Conservation (phyloP, 73 alveolate species). For the Durusdinium trenchii region DNA sequence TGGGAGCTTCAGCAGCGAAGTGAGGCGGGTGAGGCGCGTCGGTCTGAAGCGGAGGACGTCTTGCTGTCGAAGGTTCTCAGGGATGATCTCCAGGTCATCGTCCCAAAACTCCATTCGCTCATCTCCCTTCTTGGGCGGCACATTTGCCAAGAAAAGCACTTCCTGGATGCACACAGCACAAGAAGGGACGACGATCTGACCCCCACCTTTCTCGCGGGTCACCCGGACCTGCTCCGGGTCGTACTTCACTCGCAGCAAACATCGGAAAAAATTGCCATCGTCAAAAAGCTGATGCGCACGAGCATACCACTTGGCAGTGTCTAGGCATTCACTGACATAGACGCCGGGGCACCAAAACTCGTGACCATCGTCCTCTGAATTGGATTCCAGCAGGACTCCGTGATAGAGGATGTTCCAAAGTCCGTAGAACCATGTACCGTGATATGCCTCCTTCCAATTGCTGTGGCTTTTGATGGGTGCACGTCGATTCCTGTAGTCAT, state of each 20-base stretch:
- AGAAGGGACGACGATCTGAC: slow-evolving; percentile 8
- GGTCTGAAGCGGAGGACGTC: too few species aligned
- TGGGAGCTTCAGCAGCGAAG: too few species aligned
- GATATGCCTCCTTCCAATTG: neutral
- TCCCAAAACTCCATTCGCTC: slow-evolving; percentile 12
- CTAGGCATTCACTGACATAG: neutral
- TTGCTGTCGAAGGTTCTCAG: too few species aligned
- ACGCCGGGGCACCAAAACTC: slow-evolving; percentile 44
- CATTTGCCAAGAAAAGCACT: neutral
- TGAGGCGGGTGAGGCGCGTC: too few species aligned
- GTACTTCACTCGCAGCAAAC: slow-evolving; percentile 2
- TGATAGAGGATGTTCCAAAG: neutral
- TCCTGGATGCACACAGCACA: neutral
- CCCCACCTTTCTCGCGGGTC: neutral
- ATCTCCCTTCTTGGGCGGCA: neutral
- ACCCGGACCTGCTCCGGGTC: slow-evolving; percentile 8
- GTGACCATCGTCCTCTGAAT: neutral
- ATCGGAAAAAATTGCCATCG: slow-evolving; percentile 21
- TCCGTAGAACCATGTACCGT: slow-evolving; percentile 55
- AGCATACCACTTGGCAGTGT: slow-evolving; percentile 1
- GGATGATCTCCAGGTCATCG: too few species aligned
- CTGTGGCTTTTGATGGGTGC: neutral
- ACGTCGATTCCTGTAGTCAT: neutral
- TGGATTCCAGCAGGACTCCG: slow-evolving; percentile 47
- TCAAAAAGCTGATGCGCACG: slow-evolving; percentile 30